Evolutionary conservation across 768 basidiomycete species (phyloP).

Genomic region (Tricholoma sp.): DNA sequence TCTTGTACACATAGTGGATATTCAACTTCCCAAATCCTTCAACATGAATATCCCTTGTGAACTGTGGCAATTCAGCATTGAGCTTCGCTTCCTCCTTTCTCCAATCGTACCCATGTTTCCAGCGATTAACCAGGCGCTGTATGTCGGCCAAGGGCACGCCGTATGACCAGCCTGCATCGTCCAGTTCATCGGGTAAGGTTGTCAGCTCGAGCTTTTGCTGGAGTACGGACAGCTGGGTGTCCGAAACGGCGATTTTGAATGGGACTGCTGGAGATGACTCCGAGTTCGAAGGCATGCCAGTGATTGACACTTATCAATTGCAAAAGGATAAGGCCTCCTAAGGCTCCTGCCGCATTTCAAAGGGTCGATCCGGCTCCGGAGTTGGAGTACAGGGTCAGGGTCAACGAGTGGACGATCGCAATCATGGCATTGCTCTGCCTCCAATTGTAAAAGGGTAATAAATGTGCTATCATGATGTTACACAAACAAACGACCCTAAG

Average conservation of each 20-base stretch:
- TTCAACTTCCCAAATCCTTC: slow-evolving; percentile 41
- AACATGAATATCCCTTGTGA: slow-evolving; percentile 42
- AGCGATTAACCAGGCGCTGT: slow-evolving; percentile 37
- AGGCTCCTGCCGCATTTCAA: no score
- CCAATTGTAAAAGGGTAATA: no score
- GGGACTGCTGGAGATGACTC: slow-evolving; percentile 8
- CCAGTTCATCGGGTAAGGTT: slow-evolving; percentile 53
- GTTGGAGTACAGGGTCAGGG: no score
- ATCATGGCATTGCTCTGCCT: no score
- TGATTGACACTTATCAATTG: no score
- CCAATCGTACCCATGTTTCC: slow-evolving; percentile 48
- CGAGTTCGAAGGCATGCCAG: no score
- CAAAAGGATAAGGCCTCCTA: no score
- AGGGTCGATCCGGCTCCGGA: no score
- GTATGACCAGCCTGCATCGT: slow-evolving; percentile 41
- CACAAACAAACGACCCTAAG: no score
- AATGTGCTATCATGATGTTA: no score
- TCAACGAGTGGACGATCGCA: no score
- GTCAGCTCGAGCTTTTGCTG: slow-evolving; percentile 42
- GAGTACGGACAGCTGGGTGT: slow-evolving; percentile 35
- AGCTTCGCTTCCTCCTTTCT: slow-evolving; percentile 39
- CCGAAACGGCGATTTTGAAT: slow-evolving; percentile 46
- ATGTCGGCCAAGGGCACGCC: slow-evolving; percentile 46
- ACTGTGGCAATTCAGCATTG: slow-evolving; percentile 45
- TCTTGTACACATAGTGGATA: slow-evolving; percentile 50